A percentile compares a stretch with the other conserved stretches of the same genome.
Conservation (phyloP, 2,329 filamentous ascomycete species). For the Fusarium piperis region DNA sequence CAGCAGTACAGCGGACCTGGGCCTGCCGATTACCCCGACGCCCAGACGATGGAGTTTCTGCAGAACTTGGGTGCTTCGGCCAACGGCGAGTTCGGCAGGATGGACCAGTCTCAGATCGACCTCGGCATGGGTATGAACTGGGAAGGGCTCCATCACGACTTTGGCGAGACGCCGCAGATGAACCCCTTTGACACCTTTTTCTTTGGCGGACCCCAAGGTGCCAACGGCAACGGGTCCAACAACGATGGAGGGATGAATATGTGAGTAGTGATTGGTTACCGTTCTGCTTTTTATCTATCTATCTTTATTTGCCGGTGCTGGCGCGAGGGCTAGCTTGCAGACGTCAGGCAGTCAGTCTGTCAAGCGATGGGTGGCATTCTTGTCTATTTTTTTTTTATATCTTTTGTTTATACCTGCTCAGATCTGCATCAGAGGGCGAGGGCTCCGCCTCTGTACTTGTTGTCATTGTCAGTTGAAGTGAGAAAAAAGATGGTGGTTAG, state of each 20-base stretch:
- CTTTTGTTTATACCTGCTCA: background rate
- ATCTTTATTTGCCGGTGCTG: conserved; percentile 20
- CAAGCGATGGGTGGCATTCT: conserved; percentile 26
- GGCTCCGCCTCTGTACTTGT: background rate
- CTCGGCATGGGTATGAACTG: conserved; percentile 74
- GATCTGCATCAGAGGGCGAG: conserved; percentile 9
- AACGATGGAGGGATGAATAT: conserved; percentile 42
- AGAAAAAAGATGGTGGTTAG: background rate
- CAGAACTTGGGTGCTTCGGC: conserved; percentile 54
- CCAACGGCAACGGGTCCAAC: conserved; percentile 36
- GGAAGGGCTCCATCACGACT: conserved; percentile 71
- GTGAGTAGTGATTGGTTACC: conserved; percentile 19
- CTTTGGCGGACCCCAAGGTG: conserved; percentile 65
- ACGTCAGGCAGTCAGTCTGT: conserved; percentile 19
- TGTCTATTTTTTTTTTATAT: conserved; percentile 3
- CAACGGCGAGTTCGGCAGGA: conserved; percentile 45
- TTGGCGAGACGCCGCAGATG: conserved; percentile 66
- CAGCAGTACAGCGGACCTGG: conserved; percentile 48
- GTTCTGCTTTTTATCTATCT: conserved; percentile 1
- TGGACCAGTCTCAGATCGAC: conserved; percentile 64
- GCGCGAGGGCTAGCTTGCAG: conserved; percentile 28
- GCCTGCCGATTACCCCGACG: conserved; percentile 55
- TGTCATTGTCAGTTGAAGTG: background rate
- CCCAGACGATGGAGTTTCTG: conserved; percentile 64
- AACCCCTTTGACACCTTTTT: conserved; percentile 79